Conservation (phyloP, 1,284 basidiomycete genomes). For the Rhodotorula sp. region DNA sequence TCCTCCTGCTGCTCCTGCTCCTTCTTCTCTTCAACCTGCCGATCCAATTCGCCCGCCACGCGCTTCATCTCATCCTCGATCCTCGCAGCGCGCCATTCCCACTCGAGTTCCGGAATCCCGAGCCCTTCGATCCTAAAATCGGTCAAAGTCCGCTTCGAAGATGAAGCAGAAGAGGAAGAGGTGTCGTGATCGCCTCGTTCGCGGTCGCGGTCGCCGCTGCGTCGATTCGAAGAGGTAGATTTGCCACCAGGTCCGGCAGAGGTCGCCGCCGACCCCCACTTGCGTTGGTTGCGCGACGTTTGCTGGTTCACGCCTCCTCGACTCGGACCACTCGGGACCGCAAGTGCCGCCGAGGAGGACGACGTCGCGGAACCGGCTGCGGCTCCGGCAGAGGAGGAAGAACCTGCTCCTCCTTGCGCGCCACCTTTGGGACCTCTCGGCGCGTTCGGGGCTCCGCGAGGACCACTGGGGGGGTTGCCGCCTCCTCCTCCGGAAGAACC, state of each 20-base stretch:
- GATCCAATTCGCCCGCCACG: conserved; percentile 24
- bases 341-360: background rate
- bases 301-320: conserved; percentile 8
- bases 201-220: conserved; percentile 4
- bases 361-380: too few species aligned
- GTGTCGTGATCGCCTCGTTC: conserved; percentile 53
- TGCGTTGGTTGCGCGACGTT: conserved; percentile 28
- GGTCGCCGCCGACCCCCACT: conserved; percentile 24
- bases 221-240: background rate
- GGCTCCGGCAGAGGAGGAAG: background rate
- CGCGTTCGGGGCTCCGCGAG: background rate
- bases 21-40: conserved; percentile 25
- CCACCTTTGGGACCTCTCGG: conserved; percentile 10
- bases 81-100: conserved; percentile 52
- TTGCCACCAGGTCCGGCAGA: background rate
- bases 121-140: conserved; percentile 93
- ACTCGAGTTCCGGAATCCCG: conserved; percentile 59
- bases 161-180: conserved; percentile 48
- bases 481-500: background rate
- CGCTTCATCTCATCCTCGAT: conserved; percentile 56
- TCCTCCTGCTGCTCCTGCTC: background rate
- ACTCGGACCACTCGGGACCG: conserved; percentile 25
- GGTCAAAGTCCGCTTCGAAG: conserved; percentile 68
- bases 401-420: background rate
- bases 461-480: background rate